Conservation (phyloP, 1,284 basidiomycete genomes). For the Marasmius fiardii region DNA sequence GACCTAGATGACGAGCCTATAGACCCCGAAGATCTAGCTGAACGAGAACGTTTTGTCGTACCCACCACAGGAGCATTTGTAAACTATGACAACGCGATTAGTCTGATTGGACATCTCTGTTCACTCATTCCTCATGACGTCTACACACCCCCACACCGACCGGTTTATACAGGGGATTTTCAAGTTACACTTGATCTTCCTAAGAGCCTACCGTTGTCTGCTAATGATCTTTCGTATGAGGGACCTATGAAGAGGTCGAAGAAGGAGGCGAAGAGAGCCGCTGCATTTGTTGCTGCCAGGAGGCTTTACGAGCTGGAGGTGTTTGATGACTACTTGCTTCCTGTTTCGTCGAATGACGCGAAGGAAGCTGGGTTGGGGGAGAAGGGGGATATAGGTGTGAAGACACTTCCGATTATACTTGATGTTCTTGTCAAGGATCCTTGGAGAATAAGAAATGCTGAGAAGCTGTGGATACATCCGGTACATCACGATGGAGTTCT, state of each 20-base stretch:
- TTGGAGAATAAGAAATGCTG: conserved; percentile 55
- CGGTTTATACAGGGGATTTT: conserved; percentile 54
- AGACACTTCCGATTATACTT: conserved; percentile 46
- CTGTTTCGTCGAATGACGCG: conserved; percentile 41
- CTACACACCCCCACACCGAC: conserved; percentile 58
- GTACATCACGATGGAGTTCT: conserved; percentile 47
- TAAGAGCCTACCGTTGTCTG: conserved; percentile 50
- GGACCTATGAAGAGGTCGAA: conserved; percentile 64
- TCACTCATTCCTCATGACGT: conserved; percentile 69
- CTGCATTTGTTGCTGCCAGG: conserved; percentile 72
- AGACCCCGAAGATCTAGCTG: conserved; percentile 49
- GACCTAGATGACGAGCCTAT: conserved; percentile 36
- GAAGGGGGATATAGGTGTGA: conserved; percentile 49
- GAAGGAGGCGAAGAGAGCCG: conserved; percentile 77
- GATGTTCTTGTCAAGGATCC: conserved; percentile 56
- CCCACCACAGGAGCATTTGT: conserved; percentile 70
- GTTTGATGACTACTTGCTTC: conserved; percentile 78
- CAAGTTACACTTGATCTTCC: conserved; percentile 14
- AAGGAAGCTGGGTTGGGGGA: conserved; percentile 32
- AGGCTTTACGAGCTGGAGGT: conserved; percentile 65
- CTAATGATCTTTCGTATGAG: conserved; percentile 46
- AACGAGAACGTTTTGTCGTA: conserved; percentile 70
- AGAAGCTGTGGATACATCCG: conserved; percentile 57
- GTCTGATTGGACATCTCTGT: conserved; percentile 69
- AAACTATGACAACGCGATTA: conserved; percentile 71